phyloP scores from a whole-genome alignment of 768 basidiomycete genomes.

The Leccinellum rugosiceps region DNA sequence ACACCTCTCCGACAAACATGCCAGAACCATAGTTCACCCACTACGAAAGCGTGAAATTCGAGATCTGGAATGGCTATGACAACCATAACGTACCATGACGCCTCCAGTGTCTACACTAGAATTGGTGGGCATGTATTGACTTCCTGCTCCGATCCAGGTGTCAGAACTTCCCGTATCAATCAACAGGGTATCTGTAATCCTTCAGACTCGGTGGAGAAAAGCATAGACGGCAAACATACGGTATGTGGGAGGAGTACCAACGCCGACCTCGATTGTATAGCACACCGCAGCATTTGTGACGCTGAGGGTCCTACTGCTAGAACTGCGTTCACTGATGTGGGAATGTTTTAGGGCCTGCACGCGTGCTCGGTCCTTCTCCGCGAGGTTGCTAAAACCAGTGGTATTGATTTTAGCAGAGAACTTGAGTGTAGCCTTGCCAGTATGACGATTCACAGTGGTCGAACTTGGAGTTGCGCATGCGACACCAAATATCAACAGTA shows the following conservation, averaged over 20 bases:
- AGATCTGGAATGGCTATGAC: no score
- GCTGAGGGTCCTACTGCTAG: not conserved
- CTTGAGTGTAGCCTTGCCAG: constrained; percentile 11
- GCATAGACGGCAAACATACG: constrained; percentile 15
- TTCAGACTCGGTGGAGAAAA: not conserved
- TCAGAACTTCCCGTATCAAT: constrained; percentile 34
- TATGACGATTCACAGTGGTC: not conserved
- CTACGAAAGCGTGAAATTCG: constrained; percentile 3
- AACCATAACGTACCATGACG: constrained; percentile 17
- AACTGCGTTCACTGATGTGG: not conserved
- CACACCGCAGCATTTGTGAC: constrained; percentile 22
- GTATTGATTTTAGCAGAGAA: constrained; percentile 14
- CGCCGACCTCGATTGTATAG: constrained; percentile 30
- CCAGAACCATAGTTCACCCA: not conserved
- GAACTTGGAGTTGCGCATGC: constrained; percentile 3
- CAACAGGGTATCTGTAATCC: constrained; percentile 23
- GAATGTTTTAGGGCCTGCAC: constrained; percentile 6
- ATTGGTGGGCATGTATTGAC: constrained; percentile 15
- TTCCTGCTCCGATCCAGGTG: constrained; percentile 31
- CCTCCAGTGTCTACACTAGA: constrained; percentile 19
- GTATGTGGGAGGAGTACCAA: constrained; percentile 27
- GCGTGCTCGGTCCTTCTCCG: constrained; percentile 23
- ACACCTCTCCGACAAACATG: constrained; percentile 10
- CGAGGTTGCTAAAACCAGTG: constrained; percentile 9
- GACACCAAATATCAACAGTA: constrained; percentile 8